Evolutionary conservation across 139 green algal genomes (phyloP).

Genomic region (Cymbomonas tetramitiformis): DNA sequence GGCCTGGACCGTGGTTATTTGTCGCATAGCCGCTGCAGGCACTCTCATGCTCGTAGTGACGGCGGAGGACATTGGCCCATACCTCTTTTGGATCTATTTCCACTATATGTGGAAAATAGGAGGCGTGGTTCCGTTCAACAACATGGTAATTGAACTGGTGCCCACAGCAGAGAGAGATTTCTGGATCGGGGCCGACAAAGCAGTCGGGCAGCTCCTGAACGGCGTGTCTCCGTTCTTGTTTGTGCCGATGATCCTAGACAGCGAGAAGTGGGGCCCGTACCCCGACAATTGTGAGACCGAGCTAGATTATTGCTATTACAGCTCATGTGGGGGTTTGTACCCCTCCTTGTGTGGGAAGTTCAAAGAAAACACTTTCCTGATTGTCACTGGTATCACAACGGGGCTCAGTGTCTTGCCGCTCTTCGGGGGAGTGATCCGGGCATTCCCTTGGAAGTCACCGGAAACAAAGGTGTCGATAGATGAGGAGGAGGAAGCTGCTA

Average conservation of each 20-base stretch:
- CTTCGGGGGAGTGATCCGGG: not conserved
- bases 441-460: not conserved
- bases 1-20: too few relatives aligned
- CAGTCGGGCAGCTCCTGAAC: not conserved
- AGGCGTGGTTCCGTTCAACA: not conserved
- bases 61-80: not conserved
- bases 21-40: not conserved
- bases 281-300: not conserved
- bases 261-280: not conserved
- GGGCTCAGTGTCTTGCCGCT: not conserved
- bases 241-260: not conserved
- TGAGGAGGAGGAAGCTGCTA: not conserved
- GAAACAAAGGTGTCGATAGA: not conserved
- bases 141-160: not conserved
- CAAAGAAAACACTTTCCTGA: not conserved
- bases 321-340: not conserved
- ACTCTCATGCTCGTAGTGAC: not conserved
- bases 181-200: not conserved
- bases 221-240: not conserved
- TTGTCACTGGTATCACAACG: not conserved
- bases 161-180: not conserved
- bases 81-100: not conserved
- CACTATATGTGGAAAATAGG: not conserved
- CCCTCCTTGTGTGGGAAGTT: not conserved
- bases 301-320: not conserved